phyloP scores from a whole-genome alignment of 2,329 filamentous ascomycete genomes.

The Trichoderma polysporum region DNA sequence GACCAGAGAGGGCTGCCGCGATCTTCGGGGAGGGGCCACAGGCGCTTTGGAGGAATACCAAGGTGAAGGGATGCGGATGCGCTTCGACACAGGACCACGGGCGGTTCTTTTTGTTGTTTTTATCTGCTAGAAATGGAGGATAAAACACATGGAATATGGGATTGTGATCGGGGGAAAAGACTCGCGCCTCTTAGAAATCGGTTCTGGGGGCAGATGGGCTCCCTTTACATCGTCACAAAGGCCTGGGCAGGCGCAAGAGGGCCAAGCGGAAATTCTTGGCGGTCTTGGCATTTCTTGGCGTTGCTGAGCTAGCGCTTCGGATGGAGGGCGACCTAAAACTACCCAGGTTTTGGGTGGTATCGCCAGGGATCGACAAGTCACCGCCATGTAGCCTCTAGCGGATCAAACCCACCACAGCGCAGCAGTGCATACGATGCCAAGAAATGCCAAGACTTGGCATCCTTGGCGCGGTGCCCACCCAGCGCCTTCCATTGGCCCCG shows the following conservation, averaged over 20 bases:
- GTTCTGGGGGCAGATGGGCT: conserved; percentile 27
- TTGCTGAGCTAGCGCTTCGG: conserved; percentile 22
- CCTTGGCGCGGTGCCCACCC: conserved; percentile 39
- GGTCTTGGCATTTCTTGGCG: conserved; percentile 32
- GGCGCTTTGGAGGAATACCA: conserved; percentile 9
- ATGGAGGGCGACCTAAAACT: background rate
- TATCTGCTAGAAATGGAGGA: background rate
- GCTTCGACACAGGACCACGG: background rate
- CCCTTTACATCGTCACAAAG: conserved; percentile 39
- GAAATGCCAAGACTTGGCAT: conserved; percentile 41
- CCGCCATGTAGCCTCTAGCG: background rate
- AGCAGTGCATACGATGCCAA: conserved; percentile 37
- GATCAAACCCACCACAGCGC: conserved; percentile 13
- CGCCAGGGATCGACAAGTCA: background rate
- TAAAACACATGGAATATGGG: background rate
- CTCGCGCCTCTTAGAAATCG: conserved; percentile 7
- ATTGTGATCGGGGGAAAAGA: conserved; percentile 19
- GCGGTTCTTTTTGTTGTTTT: background rate
- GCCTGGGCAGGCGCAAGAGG: conserved; percentile 37
- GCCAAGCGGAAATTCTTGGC: conserved; percentile 39
- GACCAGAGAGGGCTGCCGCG: conserved; percentile 3
- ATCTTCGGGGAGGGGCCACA: conserved; percentile 15
- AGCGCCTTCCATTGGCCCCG: conserved; percentile 33
- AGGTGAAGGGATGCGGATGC: conserved; percentile 13
- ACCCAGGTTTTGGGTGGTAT: background rate